Evolutionary conservation across 306 rosid genomes (phyloP), one percentile per base, ranked within the genome.

Genomic region (Hippophae tibetana): DNA sequence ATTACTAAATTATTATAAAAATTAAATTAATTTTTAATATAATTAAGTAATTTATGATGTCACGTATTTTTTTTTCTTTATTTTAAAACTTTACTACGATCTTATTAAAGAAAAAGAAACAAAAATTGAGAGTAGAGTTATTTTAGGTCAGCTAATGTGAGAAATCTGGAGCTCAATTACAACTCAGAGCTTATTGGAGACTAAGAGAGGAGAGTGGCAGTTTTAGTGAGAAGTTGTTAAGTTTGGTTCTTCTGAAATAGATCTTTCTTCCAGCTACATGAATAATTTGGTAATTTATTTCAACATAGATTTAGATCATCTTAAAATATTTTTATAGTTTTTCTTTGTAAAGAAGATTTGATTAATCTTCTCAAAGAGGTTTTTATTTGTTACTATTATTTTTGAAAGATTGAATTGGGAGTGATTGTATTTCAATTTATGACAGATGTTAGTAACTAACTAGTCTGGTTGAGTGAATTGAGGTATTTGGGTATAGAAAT

Each of bases 161-260:
- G 80, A 71, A 71, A 62, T 58, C 54, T 52, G 14, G 50, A 66
- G 53, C 48, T 67, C 25, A 50, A 58, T 47, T 40, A 67, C 67
- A 68, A 74, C 62, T 74, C 31, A n/a, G 70, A 78, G 84, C 52
- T 75, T 59, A 74, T 58, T 71, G 79, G 74, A 76, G 79, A 18
- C 23, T 0, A 18, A 18, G 23, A 18, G 23, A 18, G 79, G 74
- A 76, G 79, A 71, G 69, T 72, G 68, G 79, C 79, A 72, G 51
- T 82, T 72, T 60, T 52, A 63, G 76, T 74, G 56, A 56, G 54
- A 57, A 64, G 72, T 55, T 64, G 53, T 78, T 82, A 72, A 78
- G 78, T 78, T 74, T 73, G 73, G 65, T 69, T 79, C 77, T 69
- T 69, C 65, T 67, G 45, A 47, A 58, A 59, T 53, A 61, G 62